Percentiles rank a stretch among this genome's conserved stretches.
Evolutionary conservation across 2,329 filamentous ascomycete genomes (phyloP).

Genomic region (Aspergillus candidus): DNA sequence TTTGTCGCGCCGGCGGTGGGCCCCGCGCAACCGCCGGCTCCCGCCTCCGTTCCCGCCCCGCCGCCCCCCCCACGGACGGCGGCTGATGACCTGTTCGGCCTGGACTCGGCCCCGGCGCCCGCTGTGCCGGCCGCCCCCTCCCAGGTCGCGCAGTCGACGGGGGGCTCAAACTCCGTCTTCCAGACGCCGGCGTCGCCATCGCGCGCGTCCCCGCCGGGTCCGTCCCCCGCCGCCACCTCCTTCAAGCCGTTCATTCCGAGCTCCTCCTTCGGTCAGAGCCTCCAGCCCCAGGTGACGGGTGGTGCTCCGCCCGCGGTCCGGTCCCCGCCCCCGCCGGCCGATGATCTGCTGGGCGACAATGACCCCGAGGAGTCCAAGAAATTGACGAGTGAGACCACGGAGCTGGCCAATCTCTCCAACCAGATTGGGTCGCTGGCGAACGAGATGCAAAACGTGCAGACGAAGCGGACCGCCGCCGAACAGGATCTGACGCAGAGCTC

Average conservation of each 20-base stretch:
- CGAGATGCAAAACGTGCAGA: slow-evolving; percentile 90
- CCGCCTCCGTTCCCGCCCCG: slow-evolving; percentile 33
- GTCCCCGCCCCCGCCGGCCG: slow-evolving; percentile 52
- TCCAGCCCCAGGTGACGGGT: slow-evolving; percentile 72
- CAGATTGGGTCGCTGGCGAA: slow-evolving; percentile 86
- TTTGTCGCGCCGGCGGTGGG: slow-evolving; percentile 35
- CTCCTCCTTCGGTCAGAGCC: slow-evolving; percentile 80
- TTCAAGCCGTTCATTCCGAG: slow-evolving; percentile 93
- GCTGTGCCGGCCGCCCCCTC: slow-evolving; percentile 51
- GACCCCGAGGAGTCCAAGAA: slow-evolving; percentile 85
- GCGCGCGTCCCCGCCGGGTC: slow-evolving; percentile 29
- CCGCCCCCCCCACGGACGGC: slow-evolving; percentile 62
- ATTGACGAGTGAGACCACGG: slow-evolving; percentile 79
- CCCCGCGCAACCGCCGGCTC: slow-evolving; percentile 40
- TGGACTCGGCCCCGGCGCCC: slow-evolving; percentile 64
- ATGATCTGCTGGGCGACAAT: slow-evolving; percentile 85
- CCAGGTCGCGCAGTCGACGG: slow-evolving; percentile 62
- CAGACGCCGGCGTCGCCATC: slow-evolving; percentile 48
- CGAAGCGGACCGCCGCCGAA: slow-evolving; percentile 71
- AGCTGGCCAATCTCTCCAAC: slow-evolving; percentile 92
- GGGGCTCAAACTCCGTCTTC: slow-evolving; percentile 59
- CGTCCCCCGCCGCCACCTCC: slow-evolving; percentile 35
- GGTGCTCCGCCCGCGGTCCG: slow-evolving; percentile 24
- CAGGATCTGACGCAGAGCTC: slow-evolving; percentile 74
- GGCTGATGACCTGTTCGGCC: slow-evolving; percentile 85